phyloP scores from a whole-genome alignment of 202 grass and related monocot species.

The Schoenoplectus tabernaemontani region DNA sequence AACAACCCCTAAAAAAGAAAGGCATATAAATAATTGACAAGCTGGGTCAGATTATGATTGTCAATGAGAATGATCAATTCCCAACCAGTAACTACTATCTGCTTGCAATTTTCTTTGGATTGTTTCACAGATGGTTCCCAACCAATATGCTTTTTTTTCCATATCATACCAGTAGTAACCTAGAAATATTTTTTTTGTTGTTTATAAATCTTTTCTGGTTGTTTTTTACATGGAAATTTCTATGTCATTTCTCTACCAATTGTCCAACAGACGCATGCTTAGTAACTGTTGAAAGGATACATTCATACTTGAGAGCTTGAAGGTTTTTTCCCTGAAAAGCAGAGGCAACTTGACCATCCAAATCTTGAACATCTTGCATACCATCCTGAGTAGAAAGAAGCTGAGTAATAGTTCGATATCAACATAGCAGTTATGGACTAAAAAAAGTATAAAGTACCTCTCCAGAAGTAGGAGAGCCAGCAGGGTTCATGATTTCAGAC shows the following conservation, averaged over 20 bases:
- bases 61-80: background rate
- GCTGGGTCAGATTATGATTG: background rate
- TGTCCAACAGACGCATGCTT: background rate
- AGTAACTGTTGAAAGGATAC: background rate
- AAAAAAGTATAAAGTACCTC: constrained; percentile 46
- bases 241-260: background rate
- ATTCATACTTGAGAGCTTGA: constrained; percentile 73
- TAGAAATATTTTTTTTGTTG: background rate
- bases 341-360: constrained; percentile 53
- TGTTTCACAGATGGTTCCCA: background rate
- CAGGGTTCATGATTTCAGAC: constrained; percentile 39
- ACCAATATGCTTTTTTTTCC: background rate
- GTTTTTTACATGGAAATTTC: background rate
- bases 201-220: background rate
- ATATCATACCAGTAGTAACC: background rate
- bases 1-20: constrained; percentile 51
- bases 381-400: constrained; percentile 35
- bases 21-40: background rate
- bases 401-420: background rate
- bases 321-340: constrained; percentile 69
- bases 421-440: constrained; percentile 8
- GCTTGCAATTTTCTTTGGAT: background rate
- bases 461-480: constrained; percentile 35
- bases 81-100: background rate
- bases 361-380: constrained; percentile 68